Percentiles rank a stretch among this genome's conserved stretches.
These are phyloP conservation scores for Colletotrichum destructivum DNA, from an alignment of 2,329 filamentous ascomycete genomes.

Conservation along the genomic window DNA sequence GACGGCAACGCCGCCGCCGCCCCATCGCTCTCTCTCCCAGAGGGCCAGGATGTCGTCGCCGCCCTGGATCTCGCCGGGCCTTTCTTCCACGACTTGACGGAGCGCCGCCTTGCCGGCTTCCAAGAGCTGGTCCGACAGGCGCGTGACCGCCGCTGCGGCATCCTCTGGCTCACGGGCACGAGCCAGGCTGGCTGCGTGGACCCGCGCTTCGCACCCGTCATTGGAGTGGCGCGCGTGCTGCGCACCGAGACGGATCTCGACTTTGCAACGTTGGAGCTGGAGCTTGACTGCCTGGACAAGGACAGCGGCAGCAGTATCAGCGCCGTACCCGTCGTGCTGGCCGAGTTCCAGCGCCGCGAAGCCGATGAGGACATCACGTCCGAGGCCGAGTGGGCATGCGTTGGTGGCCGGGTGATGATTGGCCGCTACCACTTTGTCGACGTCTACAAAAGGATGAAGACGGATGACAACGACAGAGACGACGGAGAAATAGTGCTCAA, in stretches of 20 bases:
- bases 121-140: not conserved
- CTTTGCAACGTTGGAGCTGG: constrained; percentile 1
- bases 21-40: too few relatives aligned
- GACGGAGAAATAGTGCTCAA: not conserved
- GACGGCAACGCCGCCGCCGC: too few relatives aligned
- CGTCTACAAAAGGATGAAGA: not conserved
- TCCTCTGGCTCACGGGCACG: constrained; percentile 2
- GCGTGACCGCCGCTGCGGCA: not conserved
- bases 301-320: not conserved
- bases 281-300: not conserved
- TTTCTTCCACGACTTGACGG: not conserved
- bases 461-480: not conserved
- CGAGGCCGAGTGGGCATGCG: constrained; percentile 4
- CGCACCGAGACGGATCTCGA: constrained; percentile 4
- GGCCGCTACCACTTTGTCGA: not conserved
- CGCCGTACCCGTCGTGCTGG: not conserved
- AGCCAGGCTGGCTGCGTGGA: not conserved
- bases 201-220: constrained; percentile 1
- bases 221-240: constrained; percentile 3
- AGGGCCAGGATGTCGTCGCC: not conserved
- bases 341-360: not conserved
- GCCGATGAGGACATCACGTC: not conserved
- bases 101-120: not conserved
- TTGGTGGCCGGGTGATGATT: not conserved
- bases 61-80: constrained; percentile 2